phyloP scores from a whole-genome alignment of 2,329 filamentous ascomycete genomes.

The Fusarium anguioides region DNA sequence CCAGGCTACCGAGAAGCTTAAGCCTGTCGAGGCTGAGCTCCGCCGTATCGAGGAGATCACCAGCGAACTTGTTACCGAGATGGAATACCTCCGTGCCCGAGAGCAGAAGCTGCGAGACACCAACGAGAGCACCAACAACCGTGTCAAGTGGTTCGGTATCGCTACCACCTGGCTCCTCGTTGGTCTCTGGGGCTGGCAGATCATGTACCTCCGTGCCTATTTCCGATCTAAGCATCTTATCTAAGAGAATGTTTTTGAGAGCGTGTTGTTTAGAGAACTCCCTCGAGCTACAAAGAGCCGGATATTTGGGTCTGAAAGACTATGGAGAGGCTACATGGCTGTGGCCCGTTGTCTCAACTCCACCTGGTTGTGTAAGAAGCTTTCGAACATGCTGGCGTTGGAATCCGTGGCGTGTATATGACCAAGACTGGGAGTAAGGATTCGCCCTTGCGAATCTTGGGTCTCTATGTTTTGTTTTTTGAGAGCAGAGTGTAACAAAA shows the following conservation, averaged over 20 bases:
- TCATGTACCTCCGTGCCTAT: conserved; percentile 96
- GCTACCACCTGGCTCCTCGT: conserved; percentile 92
- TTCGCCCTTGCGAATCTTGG: conserved; percentile 22
- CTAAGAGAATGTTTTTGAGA: conserved; percentile 42
- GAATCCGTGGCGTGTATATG: conserved; percentile 44
- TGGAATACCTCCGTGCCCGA: conserved; percentile 91
- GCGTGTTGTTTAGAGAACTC: conserved; percentile 19
- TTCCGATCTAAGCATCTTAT: conserved; percentile 73
- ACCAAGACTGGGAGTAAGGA: conserved; percentile 35
- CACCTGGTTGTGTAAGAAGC: conserved; percentile 36
- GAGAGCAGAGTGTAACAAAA: conserved; percentile 46
- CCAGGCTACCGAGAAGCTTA: conserved; percentile 95
- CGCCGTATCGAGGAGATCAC: conserved; percentile 92
- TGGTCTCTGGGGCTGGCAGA: conserved; percentile 93
- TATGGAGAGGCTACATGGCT: background rate
- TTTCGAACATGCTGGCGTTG: conserved; percentile 43
- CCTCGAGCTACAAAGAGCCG: conserved; percentile 12
- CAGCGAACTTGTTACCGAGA: conserved; percentile 87
- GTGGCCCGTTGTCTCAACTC: conserved; percentile 6
- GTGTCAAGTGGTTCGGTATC: conserved; percentile 98
- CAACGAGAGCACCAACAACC: conserved; percentile 98
- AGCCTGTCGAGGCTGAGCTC: conserved; percentile 95
- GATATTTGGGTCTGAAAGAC: conserved; percentile 15
- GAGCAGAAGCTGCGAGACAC: conserved; percentile 98
- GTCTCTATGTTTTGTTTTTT: conserved; percentile 16